Conservation (phyloP, 176 grass and related monocot genomes). For the Paspalum vaginatum region DNA sequence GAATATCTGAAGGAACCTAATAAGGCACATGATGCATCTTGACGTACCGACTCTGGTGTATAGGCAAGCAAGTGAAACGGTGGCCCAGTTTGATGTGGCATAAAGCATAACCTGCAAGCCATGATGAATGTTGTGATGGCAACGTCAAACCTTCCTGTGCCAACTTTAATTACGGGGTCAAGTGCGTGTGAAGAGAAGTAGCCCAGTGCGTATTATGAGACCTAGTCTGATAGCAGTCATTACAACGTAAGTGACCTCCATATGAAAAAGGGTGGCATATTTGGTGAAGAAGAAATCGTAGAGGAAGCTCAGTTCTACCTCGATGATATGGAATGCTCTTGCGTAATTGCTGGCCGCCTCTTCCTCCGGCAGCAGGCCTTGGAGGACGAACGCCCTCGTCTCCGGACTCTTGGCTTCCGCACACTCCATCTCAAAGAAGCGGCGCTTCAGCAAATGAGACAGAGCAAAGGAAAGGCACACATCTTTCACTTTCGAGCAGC, state of each 20-base stretch:
- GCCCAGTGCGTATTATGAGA: too few species aligned
- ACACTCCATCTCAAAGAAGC: not conserved
- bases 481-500: not conserved
- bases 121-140: not conserved
- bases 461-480: not conserved
- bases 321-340: not conserved
- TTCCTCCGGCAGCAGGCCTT: not conserved
- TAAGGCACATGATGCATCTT: not conserved
- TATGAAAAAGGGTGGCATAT: not conserved
- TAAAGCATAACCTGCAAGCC: not conserved
- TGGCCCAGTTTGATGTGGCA: not conserved
- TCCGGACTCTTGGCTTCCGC: not conserved
- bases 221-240: too few species aligned
- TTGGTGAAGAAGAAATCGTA: slow-evolving; percentile 8
- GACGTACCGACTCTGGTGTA: too few species aligned
- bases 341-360: not conserved
- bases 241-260: not conserved
- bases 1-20: not conserved
- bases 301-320: not conserved
- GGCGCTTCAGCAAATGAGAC: not conserved
- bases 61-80: not conserved
- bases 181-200: too few species aligned
- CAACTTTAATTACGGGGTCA: not conserved
- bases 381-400: not conserved
- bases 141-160: not conserved